Percentiles rank a stretch among this genome's conserved stretches.
These are phyloP conservation scores for Heterococcus sp. DNA, from an alignment of 108 stramenopile species.

Conservation along the genomic window DNA sequence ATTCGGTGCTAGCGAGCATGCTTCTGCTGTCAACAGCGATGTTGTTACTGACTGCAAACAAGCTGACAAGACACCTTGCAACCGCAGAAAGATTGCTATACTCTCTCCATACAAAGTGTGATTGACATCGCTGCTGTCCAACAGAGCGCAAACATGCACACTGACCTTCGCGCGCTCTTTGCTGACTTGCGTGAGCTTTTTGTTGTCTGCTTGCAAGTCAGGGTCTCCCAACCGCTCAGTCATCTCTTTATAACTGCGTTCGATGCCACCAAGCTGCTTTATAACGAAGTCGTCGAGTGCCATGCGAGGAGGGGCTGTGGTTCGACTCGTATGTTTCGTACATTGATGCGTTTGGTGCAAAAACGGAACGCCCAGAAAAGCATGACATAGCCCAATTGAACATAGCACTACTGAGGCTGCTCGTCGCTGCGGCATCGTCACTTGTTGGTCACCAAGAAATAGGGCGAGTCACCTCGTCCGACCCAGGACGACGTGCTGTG, in stretches of 20 bases:
- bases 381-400: no score
- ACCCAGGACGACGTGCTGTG: background rate
- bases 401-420: no score
- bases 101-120: background rate
- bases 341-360: no score
- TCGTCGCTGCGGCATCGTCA: no score
- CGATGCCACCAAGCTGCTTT: conserved; percentile 37
- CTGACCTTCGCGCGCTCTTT: conserved; percentile 26
- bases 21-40: no score
- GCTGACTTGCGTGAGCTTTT: conserved; percentile 38
- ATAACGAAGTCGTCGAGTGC: conserved; percentile 39
- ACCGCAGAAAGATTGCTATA: background rate
- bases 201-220: conserved; percentile 39
- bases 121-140: background rate
- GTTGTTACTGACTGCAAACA: no score
- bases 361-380: no score
- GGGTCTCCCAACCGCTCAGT: conserved; percentile 53
- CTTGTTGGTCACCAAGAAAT: no score
- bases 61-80: background rate
- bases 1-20: no score
- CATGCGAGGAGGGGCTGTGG: conserved; percentile 1
- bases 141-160: background rate
- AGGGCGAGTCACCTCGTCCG: background rate
- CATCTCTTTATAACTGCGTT: conserved; percentile 48
- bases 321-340: no score